Base-by-base conservation (phyloP, 202 grass and related monocot species). In the Schoenoplectus triqueter region DNA sequence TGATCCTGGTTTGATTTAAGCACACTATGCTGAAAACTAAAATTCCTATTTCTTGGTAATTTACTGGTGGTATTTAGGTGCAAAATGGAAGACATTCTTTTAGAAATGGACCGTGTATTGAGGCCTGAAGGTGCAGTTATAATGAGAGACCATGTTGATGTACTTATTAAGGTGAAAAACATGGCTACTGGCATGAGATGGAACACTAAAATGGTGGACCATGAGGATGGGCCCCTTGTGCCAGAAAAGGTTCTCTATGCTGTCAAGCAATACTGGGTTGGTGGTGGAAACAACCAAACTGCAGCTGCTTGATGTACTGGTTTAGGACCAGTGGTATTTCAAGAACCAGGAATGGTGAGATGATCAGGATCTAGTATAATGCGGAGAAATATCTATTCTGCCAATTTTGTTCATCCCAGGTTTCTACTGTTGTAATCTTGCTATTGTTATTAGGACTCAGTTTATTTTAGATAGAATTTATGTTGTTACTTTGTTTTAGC, bases 81-180 rank as follows among this genome's bases (percentile, higher is more conserved):
- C 56, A 92, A 88, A 78, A 92, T 89, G 88, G 93, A 98, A 66
- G 95, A 92, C 54, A 87, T 95, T 80, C 90, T 98, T 59, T 86
- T 98, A 52, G 95, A 98, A 83, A 98, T 98, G 93, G 93, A 98
- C 76, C 91, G 95, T 66, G 88, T 98, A 77, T 84, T 98, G 86
- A 93, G 95, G 84, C 95, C 95, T 31, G 95, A 98, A 91, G 95
- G 95, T 0, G 86, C 91, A 3, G 86, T 98, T 20, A 92, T 98
- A 88, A 55, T 98, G 61, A 89, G 96, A 7, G 96, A 94, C 7
- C 85, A 94, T 50, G 87, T 87, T 0, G 89, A 94, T 83, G 40
- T 95, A 77, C 76, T 99, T 65, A 77, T 71, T 9, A 96, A 99
- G 88, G 91, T 92, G 93, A 91, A 92, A 82, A 87, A 61, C 40